A percentile compares a stretch with the other conserved stretches of the same genome.
Evolutionary conservation across 257 asterid genomes (phyloP).

Genomic region (Solanum etuberosum): DNA sequence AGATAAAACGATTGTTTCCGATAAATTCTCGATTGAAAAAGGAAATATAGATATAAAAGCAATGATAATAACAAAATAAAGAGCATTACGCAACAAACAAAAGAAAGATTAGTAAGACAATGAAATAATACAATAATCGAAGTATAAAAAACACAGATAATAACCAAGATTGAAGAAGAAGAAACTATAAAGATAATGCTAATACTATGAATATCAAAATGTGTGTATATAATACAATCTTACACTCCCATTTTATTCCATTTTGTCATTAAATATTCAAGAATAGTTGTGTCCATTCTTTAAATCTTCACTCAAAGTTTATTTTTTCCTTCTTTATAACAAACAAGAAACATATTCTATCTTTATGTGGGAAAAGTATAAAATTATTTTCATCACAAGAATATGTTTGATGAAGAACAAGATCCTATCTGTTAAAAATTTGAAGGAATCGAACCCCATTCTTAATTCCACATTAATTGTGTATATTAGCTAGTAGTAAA

Average conservation of each 20-base stretch:
- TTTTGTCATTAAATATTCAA: background rate
- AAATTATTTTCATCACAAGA: background rate
- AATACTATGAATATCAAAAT: background rate
- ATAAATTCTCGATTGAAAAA: background rate
- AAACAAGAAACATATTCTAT: background rate
- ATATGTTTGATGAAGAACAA: slow-evolving; percentile 13
- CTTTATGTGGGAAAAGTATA: background rate
- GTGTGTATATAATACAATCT: background rate
- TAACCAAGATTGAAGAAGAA: background rate
- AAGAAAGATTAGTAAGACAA: too few relatives aligned
- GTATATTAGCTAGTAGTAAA: slow-evolving; percentile 2
- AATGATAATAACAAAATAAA: background rate
- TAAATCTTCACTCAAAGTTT: background rate
- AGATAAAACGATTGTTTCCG: accelerated
- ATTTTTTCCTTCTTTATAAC: background rate
- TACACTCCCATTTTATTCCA: background rate
- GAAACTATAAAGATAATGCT: background rate
- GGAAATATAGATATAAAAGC: background rate
- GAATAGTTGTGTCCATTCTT: background rate
- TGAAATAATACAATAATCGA: background rate
- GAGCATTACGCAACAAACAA: background rate
- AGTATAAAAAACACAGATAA: too few relatives aligned
- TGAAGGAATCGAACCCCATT: slow-evolving; percentile 24
- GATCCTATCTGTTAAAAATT: slow-evolving; percentile 22
- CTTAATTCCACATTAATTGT: background rate